phyloP scores from a whole-genome alignment of 2,329 filamentous ascomycete species.

The Clarireedia monteithiana region DNA sequence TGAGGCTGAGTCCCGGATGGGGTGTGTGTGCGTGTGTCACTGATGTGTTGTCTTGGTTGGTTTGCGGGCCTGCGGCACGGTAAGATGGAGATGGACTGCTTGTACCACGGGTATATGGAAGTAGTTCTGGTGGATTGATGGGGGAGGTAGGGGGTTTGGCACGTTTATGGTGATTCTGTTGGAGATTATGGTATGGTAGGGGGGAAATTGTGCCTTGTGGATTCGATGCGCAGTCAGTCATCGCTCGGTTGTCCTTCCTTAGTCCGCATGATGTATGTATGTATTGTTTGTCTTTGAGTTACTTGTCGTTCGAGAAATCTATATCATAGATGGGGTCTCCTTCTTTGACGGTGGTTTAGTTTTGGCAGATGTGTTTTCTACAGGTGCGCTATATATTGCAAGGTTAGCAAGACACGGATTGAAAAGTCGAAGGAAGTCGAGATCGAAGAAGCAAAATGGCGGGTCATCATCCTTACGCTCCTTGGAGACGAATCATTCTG shows the following conservation, averaged over 20 bases:
- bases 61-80: too few species aligned
- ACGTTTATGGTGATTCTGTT: too few species aligned
- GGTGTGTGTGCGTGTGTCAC: not conserved
- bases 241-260: not conserved
- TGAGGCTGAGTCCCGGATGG: not conserved
- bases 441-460: not conserved
- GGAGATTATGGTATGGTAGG: not conserved
- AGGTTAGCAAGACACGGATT: not conserved
- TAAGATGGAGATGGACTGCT: too few species aligned
- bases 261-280: not conserved
- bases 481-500: conserved; percentile 3
- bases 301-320: not conserved
- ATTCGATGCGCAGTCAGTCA: not conserved
- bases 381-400: too few species aligned
- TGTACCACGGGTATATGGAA: too few species aligned
- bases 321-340: not conserved
- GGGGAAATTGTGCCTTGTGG: not conserved
- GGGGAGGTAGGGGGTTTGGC: too few species aligned
- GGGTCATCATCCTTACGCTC: conserved; percentile 5
- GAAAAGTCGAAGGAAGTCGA: not conserved
- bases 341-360: too few species aligned
- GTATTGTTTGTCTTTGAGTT: not conserved
- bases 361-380: too few species aligned
- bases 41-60: not conserved
- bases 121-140: too few species aligned